Base-by-base conservation (phyloP, 257 asterid species). In the Linaria vulgaris region DNA sequence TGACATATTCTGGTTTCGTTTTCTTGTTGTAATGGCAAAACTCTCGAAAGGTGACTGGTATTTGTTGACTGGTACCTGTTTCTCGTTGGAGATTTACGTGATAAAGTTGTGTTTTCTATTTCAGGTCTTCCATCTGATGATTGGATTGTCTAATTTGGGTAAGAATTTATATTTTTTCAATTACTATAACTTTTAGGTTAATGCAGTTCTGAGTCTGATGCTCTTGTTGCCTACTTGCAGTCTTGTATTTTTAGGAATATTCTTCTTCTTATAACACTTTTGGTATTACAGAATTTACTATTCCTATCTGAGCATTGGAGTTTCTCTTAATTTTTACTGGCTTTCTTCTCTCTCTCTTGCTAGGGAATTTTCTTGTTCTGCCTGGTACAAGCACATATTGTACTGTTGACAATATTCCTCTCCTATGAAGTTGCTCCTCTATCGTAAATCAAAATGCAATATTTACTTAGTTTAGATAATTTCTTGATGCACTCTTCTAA, bases 81-180 rank as follows among this genome's bases (percentile, higher is more conserved):
- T 65, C 62, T 47, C 30, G 24, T 47, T 25, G 53, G 37, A n/a
- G 41, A 24, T 16, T 55, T 10, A 31, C 50, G 74, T 84, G 60
- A 79, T 48, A 17, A 49, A 53, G 45, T n/a, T 69, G 21, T 56
- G 66, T 69, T 50, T 63, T 66, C 41, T 12, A 66, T 81, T 82
- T 81, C 96, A 92, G 99, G 97, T 89, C 78, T 82, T 92, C 71
- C 99, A 92, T 82, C 74, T 92, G 38, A 69, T 92, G 85, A 92
- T 92, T 43, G 99, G 99, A 77, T 80, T 83, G 57, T 87, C 94
- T 37, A 92, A 89, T 74, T 72, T 83, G 72, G 96, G 99, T 92
- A 82, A 83, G 96, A 63, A 62, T 46, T 67, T 43, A 48, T 70
- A 47, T 30, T 44, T 16, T 66, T 67, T 23, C 25, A 17, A 51